phyloP scores from a whole-genome alignment of 257 asterid genomes.

The Salvia hispanica region DNA sequence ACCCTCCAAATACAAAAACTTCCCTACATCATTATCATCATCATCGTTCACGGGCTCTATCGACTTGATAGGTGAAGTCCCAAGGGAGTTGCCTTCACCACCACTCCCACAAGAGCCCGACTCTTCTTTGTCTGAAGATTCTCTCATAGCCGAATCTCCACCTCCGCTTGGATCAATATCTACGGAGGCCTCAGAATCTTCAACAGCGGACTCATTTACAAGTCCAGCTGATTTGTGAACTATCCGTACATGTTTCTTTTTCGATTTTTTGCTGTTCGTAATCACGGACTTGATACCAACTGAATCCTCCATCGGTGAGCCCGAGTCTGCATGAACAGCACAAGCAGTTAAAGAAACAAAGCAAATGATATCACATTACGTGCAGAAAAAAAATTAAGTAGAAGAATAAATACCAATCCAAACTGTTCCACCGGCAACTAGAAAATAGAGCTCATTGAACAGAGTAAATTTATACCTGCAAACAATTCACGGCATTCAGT shows the following conservation, averaged over 20 bases:
- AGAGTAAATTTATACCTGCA: constrained; percentile 97
- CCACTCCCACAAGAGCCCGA: constrained; percentile 28
- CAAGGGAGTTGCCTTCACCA: constrained; percentile 37
- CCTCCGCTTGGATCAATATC: constrained; percentile 29
- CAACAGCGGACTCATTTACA: constrained; percentile 32
- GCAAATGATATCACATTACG: neutral
- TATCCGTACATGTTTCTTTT: constrained; percentile 42
- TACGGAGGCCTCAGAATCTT: constrained; percentile 33
- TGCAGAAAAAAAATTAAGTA: neutral
- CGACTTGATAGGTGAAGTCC: constrained; percentile 41
- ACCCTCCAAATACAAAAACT: constrained; percentile 89
- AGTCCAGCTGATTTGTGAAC: constrained; percentile 35
- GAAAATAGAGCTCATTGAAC: constrained; percentile 96
- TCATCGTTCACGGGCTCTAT: constrained; percentile 36
- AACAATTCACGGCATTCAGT: constrained; percentile 13
- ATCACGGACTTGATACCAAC: constrained; percentile 38
- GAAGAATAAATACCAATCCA: constrained; percentile 78
- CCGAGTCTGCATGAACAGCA: constrained; percentile 57
- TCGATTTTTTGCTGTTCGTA: constrained; percentile 35
- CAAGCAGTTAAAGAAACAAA: neutral
- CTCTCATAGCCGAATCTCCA: constrained; percentile 24
- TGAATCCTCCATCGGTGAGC: constrained; percentile 53
- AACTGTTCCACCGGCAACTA: constrained; percentile 98
- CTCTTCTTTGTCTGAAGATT: constrained; percentile 40
- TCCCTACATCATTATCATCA: constrained; percentile 84